Conservation (phyloP, 768 basidiomycete genomes). For the Lactifluus hygrophoroides region DNA sequence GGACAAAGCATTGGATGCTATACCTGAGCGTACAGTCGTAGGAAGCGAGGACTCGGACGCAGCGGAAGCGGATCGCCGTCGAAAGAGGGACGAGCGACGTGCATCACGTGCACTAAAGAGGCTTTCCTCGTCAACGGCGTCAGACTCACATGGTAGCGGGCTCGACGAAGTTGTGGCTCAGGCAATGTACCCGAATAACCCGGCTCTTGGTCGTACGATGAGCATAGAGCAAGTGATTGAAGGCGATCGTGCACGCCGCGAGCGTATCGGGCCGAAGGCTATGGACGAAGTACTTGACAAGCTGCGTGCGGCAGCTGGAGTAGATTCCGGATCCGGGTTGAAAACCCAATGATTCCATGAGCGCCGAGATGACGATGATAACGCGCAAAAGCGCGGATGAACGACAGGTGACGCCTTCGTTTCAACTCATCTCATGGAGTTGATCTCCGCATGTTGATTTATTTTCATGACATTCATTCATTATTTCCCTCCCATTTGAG, state of each 20-base stretch:
- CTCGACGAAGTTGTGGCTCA: conserved; percentile 8
- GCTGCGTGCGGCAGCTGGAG: conserved; percentile 16
- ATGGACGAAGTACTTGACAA: conserved; percentile 21
- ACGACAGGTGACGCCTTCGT: conserved; percentile 11
- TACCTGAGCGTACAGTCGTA: conserved; percentile 7
- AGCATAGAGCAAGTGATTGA: conserved; percentile 21
- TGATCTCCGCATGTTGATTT: not conserved
- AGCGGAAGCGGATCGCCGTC: conserved; percentile 10
- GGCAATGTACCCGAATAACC: not conserved
- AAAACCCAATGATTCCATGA: not conserved
- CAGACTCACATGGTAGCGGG: not conserved
- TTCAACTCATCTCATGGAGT: not conserved
- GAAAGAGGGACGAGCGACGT: conserved; percentile 18
- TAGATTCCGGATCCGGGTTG: not conserved
- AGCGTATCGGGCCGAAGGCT: conserved; percentile 15
- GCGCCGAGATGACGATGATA: conserved; percentile 4
- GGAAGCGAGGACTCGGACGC: not conserved
- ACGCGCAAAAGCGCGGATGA: not conserved
- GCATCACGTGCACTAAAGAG: conserved; percentile 18
- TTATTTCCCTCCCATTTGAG: not conserved
- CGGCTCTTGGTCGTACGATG: conserved; percentile 3
- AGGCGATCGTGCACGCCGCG: conserved; percentile 11
- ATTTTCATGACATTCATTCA: conserved; percentile 8
- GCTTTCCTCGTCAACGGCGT: conserved; percentile 3
- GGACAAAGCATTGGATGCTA: conserved; percentile 15